Evolutionary conservation across 1,284 basidiomycete species (phyloP).

Genomic region (Sporisorium sorghi): DNA sequence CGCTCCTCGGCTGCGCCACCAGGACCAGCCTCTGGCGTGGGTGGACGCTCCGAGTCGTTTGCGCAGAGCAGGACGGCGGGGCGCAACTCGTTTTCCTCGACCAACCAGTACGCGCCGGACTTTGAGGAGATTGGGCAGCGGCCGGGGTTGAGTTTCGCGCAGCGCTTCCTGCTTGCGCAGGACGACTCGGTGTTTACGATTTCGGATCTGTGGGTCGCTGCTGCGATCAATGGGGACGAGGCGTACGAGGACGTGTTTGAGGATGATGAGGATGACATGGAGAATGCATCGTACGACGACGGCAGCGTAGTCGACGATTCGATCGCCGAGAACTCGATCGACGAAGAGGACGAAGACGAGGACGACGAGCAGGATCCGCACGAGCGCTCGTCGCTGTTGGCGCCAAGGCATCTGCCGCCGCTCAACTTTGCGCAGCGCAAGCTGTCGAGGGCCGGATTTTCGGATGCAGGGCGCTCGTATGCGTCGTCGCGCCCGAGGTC

Average conservation of each 20-base stretch:
- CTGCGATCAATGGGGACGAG: conserved; percentile 88
- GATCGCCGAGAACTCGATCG: conserved; percentile 31
- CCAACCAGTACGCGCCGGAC: conserved; percentile 60
- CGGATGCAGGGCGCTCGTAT: conserved; percentile 38
- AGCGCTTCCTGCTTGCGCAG: conserved; percentile 77
- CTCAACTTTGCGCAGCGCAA: conserved; percentile 64
- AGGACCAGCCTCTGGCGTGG: background rate
- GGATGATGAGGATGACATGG: conserved; percentile 75
- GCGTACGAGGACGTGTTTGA: conserved; percentile 62
- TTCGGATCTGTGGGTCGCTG: conserved; percentile 90
- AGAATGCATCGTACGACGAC: conserved; percentile 28
- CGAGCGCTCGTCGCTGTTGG: conserved; percentile 43
- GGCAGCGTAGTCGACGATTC: conserved; percentile 64
- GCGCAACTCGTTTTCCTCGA: conserved; percentile 35
- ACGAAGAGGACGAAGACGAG: conserved; percentile 47
- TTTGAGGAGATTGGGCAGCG: conserved; percentile 59
- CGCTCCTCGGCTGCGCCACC: conserved; percentile 23
- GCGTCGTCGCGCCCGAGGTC: conserved; percentile 27
- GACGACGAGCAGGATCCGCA: conserved; percentile 16
- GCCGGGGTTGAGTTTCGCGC: conserved; percentile 75
- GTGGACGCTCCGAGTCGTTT: conserved; percentile 20
- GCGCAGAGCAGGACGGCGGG: conserved; percentile 31
- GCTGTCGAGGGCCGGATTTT: conserved; percentile 29
- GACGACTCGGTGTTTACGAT: conserved; percentile 89
- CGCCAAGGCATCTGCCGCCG: conserved; percentile 58